Evolutionary conservation across 78 protist species (phyloP), one percentile per base, ranked within the genome.

Genomic region (Diacronema lutheri): DNA sequence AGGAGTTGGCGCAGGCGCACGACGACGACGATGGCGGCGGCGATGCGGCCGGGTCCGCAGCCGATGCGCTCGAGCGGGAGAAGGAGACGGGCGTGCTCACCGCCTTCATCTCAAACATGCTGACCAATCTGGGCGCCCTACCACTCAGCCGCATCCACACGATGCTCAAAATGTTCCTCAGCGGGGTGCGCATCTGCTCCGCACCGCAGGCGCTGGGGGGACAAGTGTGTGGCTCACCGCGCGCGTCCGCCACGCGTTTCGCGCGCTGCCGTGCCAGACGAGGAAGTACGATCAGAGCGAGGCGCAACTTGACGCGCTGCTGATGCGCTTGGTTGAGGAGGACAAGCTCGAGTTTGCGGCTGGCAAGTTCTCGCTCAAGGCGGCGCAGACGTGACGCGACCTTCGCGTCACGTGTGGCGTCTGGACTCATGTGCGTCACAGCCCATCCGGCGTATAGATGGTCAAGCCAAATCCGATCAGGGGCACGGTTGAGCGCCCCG

Each of bases 81-180:
- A 44, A 44, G 50, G 50, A 44, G 16, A 3, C 7, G 50, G 50
- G 7, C 16, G 7, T 44, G 16, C 7, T 9, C 50, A 7, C 50
- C 50, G 3, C 50, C 73, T 93, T 74, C 50, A 72, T 93, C 37
- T 71, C 72, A 71, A 92, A 90, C 61, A 93, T 93, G 95, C 86
- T 93, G 5, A 82, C 66, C 31, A 93, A 91, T 41, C 83, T 93
- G 33, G 84, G 68, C 55, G 0, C 88, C 0, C 55, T 93, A 10
- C 87, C 95, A 21, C 61, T 83, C 40, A 65, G 29, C 21, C 80
- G 87, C 3, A 83, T 83, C 57, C 81, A 83, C 81, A 83, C 69
- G 72, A 83, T 83, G 81, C 87, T 83, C 76, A 69, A 71, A 44
- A 83, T 83, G 87, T 71, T 83, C 57, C 60, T 83, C 40, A 50